phyloP scores from a whole-genome alignment of 75 land plant genomes.

The Isoetes taiwanensis region DNA sequence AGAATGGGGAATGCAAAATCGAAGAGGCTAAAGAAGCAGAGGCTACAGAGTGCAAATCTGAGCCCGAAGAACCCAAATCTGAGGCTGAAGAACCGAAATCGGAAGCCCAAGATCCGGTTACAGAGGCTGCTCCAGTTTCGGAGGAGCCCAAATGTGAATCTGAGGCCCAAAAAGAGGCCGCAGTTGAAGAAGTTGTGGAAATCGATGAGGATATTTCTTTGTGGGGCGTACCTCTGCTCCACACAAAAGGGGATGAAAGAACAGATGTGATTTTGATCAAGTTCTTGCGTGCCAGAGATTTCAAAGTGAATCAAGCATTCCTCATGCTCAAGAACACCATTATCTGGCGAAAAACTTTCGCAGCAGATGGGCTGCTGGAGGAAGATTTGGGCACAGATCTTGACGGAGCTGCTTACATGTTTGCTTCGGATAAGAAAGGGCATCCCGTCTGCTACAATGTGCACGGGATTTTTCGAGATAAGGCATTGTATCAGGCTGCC shows the following conservation, averaged over 20 bases:
- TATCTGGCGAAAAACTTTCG: slow-evolving; percentile 54
- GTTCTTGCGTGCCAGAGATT: slow-evolving; percentile 85
- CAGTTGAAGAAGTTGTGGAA: too few species aligned
- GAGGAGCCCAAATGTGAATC: too few species aligned
- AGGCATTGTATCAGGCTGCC: slow-evolving; percentile 62
- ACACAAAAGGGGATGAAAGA: slow-evolving; percentile 31
- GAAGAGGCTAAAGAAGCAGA: too few species aligned
- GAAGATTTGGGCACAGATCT: slow-evolving; percentile 57
- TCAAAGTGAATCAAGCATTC: slow-evolving; percentile 44
- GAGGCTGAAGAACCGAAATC: too few species aligned
- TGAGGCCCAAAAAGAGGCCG: too few species aligned
- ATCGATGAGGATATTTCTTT: too few species aligned
- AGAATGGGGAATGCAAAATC: too few species aligned
- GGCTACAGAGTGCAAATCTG: too few species aligned
- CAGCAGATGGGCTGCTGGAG: slow-evolving; percentile 43
- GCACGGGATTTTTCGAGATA: slow-evolving; percentile 72
- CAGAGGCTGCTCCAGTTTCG: too few species aligned
- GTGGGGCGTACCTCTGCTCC: slow-evolving; percentile 65
- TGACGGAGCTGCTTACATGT: slow-evolving; percentile 67
- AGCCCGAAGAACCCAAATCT: too few species aligned
- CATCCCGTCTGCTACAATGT: slow-evolving; percentile 92
- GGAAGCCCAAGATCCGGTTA: too few species aligned
- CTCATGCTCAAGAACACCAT: slow-evolving; percentile 52
- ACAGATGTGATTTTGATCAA: slow-evolving; percentile 77
- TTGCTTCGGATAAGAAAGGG: slow-evolving; percentile 49